Percentiles rank a stretch among this genome's conserved stretches.
Evolutionary conservation across 2,329 filamentous ascomycete species (phyloP).

Genomic region (Fusarium redolens): DNA sequence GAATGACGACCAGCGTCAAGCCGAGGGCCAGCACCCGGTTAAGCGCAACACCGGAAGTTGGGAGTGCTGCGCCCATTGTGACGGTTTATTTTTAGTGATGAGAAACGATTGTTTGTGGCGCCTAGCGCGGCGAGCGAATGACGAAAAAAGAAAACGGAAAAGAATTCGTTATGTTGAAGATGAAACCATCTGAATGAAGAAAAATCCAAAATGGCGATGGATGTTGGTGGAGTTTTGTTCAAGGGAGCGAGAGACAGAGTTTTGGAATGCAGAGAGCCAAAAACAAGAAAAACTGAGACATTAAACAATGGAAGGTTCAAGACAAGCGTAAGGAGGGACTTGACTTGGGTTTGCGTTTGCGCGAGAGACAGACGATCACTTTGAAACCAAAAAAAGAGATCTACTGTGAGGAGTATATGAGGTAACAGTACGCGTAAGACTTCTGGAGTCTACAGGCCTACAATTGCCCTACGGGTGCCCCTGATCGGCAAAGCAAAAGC

Average conservation of each 20-base stretch:
- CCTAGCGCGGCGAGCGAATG: conserved; percentile 17
- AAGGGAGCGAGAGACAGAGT: conserved; percentile 1
- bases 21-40: conserved; percentile 30
- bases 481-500: conserved; percentile 20
- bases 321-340: conserved; percentile 33
- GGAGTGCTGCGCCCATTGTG: conserved; percentile 23
- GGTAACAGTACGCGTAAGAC: conserved; percentile 32
- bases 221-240: conserved; percentile 2
- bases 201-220: neutral
- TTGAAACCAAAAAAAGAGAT: conserved; percentile 1
- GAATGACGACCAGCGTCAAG: conserved; percentile 40
- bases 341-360: neutral
- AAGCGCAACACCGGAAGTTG: conserved; percentile 24
- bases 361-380: conserved; percentile 9
- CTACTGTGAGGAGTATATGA: conserved; percentile 17
- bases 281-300: conserved; percentile 2
- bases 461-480: conserved; percentile 7
- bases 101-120: conserved; percentile 15
- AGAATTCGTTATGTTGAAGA: neutral
- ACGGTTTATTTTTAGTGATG: neutral
- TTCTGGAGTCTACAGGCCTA: conserved; percentile 12
- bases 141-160: neutral
- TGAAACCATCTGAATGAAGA: conserved; percentile 4
- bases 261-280: neutral
- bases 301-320: conserved; percentile 7